Base-by-base conservation (phyloP, 2,329 filamentous ascomycete genomes). In the Amylocarpus encephaloides region DNA sequence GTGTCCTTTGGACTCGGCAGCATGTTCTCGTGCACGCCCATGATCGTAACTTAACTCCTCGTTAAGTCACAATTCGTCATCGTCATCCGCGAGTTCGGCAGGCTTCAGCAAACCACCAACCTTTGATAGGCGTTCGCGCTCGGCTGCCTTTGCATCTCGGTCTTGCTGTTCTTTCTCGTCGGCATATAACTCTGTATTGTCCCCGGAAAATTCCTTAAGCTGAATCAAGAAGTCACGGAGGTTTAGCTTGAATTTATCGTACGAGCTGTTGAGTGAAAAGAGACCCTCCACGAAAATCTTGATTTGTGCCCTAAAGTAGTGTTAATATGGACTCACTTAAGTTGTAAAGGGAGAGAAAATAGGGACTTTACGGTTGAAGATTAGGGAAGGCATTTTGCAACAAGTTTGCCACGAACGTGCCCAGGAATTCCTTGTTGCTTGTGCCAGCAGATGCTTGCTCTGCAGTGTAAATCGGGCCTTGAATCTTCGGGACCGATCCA, bases 211-310 rank as follows among this genome's bases (percentile, higher is more conserved):
- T 70, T 98, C 94, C 72, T 96, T 95, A 60, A 98, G 76, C 18
- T 91, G 94, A 63, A 98, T 95, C 60, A 98, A 74, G 80, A 98
- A 98, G 71, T 98, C 93, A 59, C 93, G 89, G 46, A 98, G 75
- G 64, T 94, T 90, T 49, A 95, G 82, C 68, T 95, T 95, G 83
- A 98, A 98, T 68, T 90, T 90, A 66, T 88, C 87, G 58, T 94
- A 83, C 64, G 95, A 87, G 50, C 86, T 87, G 68, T 95, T 97
- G 59, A 88, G 79, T 6, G 84, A 80, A 69, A 98, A 95, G 10
- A 98, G 73, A 10, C 88, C 88, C 62, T 94, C 83, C 46, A 97
- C 91, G 68, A 98, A 98, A 49, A 80, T 79, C 58, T 85, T 81
- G 62, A 97, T 93, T 80, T 98, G 93, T 18, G 79, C 76, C 60